Evolutionary conservation across 2,329 filamentous ascomycete genomes (phyloP).

Genomic region (Phaeophleospora eucalypticola): DNA sequence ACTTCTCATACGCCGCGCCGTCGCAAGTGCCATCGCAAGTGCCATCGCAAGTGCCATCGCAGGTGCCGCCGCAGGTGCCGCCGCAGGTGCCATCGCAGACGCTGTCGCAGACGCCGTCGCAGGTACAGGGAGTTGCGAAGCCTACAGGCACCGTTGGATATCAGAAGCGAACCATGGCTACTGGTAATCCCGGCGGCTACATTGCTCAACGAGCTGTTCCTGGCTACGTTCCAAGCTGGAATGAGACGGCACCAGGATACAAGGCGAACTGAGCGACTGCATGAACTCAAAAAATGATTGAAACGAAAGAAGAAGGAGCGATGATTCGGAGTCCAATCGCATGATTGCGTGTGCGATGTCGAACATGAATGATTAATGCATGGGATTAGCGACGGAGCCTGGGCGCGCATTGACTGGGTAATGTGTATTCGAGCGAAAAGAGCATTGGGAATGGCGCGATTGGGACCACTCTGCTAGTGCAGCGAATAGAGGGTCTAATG

Average conservation of each 20-base stretch:
- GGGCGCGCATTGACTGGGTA: neutral
- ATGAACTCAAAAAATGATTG: neutral
- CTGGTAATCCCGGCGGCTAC: neutral
- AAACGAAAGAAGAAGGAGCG: neutral
- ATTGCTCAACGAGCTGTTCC: neutral
- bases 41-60: neutral
- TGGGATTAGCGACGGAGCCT: conserved; percentile 6
- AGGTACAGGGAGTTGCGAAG: neutral
- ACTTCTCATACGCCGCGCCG: neutral
- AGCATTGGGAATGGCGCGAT: conserved; percentile 9
- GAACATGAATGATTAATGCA: conserved; percentile 2
- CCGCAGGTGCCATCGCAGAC: neutral
- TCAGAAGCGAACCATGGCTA: neutral
- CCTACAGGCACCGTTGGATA: neutral
- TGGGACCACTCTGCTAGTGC: conserved; percentile 24
- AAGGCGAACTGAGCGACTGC: neutral
- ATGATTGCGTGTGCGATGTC: neutral
- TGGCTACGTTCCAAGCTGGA: neutral
- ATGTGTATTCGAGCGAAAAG: neutral
- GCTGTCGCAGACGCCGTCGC: neutral
- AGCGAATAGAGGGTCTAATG: conserved; percentile 19
- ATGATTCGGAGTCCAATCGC: neutral
- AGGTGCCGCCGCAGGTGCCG: neutral
- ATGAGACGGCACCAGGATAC: neutral
- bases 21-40: neutral